Base-by-base conservation (phyloP, 75 land plant genomes). In the Adiantum capillusveneris region DNA sequence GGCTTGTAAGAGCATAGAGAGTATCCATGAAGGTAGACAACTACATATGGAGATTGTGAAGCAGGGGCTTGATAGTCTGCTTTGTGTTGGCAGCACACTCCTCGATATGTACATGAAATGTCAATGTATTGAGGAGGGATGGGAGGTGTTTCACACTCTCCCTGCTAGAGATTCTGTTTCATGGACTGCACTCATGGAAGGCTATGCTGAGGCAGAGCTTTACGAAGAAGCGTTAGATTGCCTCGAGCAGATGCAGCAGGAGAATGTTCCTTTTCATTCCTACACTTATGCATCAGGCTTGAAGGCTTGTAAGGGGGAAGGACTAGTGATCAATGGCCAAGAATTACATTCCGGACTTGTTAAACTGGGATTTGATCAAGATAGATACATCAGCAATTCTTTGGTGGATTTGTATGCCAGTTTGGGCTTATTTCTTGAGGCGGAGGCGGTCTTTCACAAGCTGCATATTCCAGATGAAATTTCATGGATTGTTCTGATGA, bases 171-270 rank as follows among this genome's bases (percentile, higher is more conserved):
- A 59, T 18, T 56, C 6, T 36, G 61, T 36, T 17, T 59, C 53
- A n/a, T 59, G 61, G 61, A 59, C 28, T 41, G 3, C 44, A 31
- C 11, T 59, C 12, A 59, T 59, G 14, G 18, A 22, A 24, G 61
- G 61, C 9, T 59, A 59, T 24, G 61, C 44, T 1, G 61, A 59
- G 61, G n/a, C 41, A 5, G 61, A 41, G 44, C 7, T 31, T 36
- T 14, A n/a, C 7, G 44, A 36, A 24, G 61, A 59, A 24, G 39
- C 34, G 53, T 24, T 59, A 12, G 44, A 17, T 5, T 16, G 46
- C 61, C 1, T 30, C 54, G 61, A 59, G 6, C 27, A 55, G 57
- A 55, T 55, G 57, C 57, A 22, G 24, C 18, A 28, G 27, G 57
- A 55, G 21, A 24, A 24, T 36, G 25, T 31, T 31, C 21, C 39